These are phyloP conservation scores for Trichoderma sp. DNA, from an alignment of 2,329 filamentous ascomycete species.

Conservation along the genomic window DNA sequence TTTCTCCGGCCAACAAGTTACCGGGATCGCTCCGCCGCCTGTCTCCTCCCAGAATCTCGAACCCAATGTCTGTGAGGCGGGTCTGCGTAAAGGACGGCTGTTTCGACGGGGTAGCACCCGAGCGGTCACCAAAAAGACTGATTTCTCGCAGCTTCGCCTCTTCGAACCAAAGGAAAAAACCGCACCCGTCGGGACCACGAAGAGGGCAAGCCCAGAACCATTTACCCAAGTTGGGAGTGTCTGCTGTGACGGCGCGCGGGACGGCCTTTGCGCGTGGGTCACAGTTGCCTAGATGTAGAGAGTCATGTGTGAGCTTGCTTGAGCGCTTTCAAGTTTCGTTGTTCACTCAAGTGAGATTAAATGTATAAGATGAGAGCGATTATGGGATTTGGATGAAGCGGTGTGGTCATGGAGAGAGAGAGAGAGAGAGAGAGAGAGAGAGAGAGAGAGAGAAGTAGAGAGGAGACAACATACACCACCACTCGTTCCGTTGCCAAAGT, in stretches of 20 bases:
- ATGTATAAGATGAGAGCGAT: background rate
- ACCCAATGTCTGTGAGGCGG: slow-evolving; percentile 34
- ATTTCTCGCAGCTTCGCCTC: slow-evolving; percentile 37
- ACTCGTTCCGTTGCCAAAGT: slow-evolving; percentile 36
- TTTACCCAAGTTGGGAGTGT: slow-evolving; percentile 42
- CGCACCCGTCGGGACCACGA: slow-evolving; percentile 37
- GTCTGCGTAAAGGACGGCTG: slow-evolving; percentile 35
- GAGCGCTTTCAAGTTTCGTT: background rate
- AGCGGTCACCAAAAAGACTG: slow-evolving; percentile 21
- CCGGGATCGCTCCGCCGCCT: slow-evolving; percentile 24
- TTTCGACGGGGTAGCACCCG: slow-evolving; percentile 25
- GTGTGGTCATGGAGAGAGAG: background rate
- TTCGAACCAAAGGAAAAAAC: slow-evolving; percentile 50
- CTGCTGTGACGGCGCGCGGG: slow-evolving; percentile 41
- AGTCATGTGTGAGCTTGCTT: background rate
- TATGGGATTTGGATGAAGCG: background rate
- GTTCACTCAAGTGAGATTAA: background rate
- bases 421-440: background rate
- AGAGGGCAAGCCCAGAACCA: slow-evolving; percentile 45
- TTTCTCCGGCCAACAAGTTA: background rate
- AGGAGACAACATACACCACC: slow-evolving; percentile 39
- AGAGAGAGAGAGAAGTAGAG: background rate
- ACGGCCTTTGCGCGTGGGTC: slow-evolving; percentile 41
- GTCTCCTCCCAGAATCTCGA: slow-evolving; percentile 30
- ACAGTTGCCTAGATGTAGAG: slow-evolving; percentile 42